A percentile compares a stretch with the other conserved stretches of the same genome.
These are phyloP conservation scores for Chytriomyces sp. DNA, from an alignment of 192 early-diverging fungal genomes.

Conservation along the genomic window DNA sequence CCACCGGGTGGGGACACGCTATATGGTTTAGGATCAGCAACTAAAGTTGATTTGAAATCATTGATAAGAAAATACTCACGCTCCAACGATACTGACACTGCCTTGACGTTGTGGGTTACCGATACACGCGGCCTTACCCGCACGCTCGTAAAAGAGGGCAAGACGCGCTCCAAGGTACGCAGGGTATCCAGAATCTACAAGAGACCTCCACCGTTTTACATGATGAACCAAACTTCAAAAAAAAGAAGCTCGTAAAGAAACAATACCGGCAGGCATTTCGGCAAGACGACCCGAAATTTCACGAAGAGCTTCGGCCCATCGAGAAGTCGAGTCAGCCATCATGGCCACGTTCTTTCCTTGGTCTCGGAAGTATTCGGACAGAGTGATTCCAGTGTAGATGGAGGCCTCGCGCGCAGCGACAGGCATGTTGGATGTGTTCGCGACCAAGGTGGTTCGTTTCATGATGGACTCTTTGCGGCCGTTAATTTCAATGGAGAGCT, in stretches of 20 bases:
- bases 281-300: constrained; percentile 99
- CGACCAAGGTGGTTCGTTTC: constrained; percentile 98
- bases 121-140: constrained; percentile 95
- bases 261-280: constrained; percentile 93
- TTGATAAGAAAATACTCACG: constrained; percentile 56
- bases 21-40: constrained; percentile 7
- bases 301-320: constrained; percentile 99
- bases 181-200: constrained; percentile 92
- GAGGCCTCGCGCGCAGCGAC: constrained; percentile 99
- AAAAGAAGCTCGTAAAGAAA: neutral
- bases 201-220: neutral
- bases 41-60: neutral
- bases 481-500: constrained; percentile 90
- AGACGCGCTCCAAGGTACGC: constrained; percentile 97
- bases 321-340: constrained; percentile 99
- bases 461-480: constrained; percentile 98
- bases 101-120: constrained; percentile 93
- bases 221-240: neutral
- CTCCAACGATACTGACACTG: constrained; percentile 96
- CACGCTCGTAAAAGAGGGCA: constrained; percentile 99
- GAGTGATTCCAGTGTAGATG: constrained; percentile 99
- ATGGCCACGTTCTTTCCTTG: constrained; percentile 99
- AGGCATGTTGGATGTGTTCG: constrained; percentile 99
- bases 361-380: constrained; percentile 99
- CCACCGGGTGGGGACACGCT: constrained; percentile 99